phyloP scores from a whole-genome alignment of 345 rosid species.

The Citrus unshiu region DNA sequence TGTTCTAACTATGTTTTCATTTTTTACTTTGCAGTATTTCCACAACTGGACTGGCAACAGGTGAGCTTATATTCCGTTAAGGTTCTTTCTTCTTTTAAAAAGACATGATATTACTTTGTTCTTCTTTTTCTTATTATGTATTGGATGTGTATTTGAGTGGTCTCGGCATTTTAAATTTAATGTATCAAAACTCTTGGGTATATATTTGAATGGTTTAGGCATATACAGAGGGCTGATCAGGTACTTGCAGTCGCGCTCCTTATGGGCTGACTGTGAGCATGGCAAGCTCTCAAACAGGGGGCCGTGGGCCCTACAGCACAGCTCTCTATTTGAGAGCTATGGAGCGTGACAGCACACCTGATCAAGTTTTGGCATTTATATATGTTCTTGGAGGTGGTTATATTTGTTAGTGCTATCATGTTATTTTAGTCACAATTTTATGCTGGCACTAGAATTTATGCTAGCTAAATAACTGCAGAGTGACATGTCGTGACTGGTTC shows the following conservation, averaged over 20 bases:
- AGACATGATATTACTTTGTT: not conserved
- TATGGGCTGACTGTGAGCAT: too few relatives aligned
- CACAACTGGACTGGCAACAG: conserved; percentile 99
- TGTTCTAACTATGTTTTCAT: conserved; percentile 19
- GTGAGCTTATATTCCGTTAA: conserved; percentile 35
- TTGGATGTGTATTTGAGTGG: not conserved
- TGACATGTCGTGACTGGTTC: conserved; percentile 99
- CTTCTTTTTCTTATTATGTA: not conserved
- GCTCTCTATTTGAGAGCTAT: too few relatives aligned
- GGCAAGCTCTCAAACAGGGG: too few relatives aligned
- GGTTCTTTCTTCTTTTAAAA: not conserved
- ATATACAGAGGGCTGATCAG: too few relatives aligned
- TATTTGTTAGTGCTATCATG: not conserved
- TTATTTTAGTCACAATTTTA: not conserved
- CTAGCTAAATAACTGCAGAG: conserved; percentile 47
- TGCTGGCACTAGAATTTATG: conserved; percentile 1
- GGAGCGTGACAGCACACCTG: too few relatives aligned
- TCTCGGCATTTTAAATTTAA: not conserved
- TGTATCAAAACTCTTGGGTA: not conserved
- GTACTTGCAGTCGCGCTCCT: too few relatives aligned
- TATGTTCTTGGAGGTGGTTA: not conserved
- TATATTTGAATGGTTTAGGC: not conserved
- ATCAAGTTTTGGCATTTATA: not conserved
- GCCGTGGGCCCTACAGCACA: too few relatives aligned
- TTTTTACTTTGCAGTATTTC: conserved; percentile 72